These are phyloP conservation scores for Capsicum rhomboideum DNA, from an alignment of 257 asterid species.

Conservation along the genomic window DNA sequence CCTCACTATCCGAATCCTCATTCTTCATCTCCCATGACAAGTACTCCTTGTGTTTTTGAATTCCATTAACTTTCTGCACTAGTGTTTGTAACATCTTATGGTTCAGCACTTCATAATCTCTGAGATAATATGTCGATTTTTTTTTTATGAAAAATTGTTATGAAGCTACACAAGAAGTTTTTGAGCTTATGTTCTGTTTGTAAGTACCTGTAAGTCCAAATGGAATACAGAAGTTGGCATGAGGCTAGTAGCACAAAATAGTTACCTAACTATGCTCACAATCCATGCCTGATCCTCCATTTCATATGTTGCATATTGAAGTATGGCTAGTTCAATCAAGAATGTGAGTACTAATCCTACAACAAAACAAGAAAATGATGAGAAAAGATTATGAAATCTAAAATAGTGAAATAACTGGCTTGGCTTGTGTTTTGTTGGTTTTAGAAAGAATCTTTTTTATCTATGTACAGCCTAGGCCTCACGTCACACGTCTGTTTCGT, in stretches of 20 bases:
- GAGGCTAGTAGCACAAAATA: slow-evolving; percentile 33
- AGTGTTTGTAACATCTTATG: slow-evolving; percentile 46
- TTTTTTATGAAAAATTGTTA: neutral
- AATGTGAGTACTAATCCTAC: slow-evolving; percentile 56
- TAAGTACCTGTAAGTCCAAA: slow-evolving; percentile 64
- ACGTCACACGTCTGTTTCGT: slow-evolving; percentile 65
- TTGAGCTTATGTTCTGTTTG: neutral
- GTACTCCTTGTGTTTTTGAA: slow-evolving; percentile 33
- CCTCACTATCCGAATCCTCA: slow-evolving; percentile 45
- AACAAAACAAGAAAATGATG: neutral
- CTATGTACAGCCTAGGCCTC: slow-evolving; percentile 63
- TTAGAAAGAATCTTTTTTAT: slow-evolving; percentile 11
- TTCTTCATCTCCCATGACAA: slow-evolving; percentile 21
- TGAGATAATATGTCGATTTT: neutral
- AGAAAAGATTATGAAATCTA: neutral
- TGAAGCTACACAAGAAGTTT: neutral
- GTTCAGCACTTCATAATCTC: slow-evolving; percentile 71
- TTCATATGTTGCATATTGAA: slow-evolving; percentile 27
- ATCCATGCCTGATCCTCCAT: slow-evolving; percentile 43
- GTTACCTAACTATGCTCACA: slow-evolving; percentile 29
- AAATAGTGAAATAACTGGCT: neutral
- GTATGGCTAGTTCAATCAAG: slow-evolving; percentile 33
- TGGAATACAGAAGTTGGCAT: slow-evolving; percentile 54
- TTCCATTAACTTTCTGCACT: slow-evolving; percentile 49
- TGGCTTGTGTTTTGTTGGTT: neutral